A percentile compares a stretch with the other conserved stretches of the same genome.
phyloP scores from a whole-genome alignment of 2,329 filamentous ascomycete genomes.

The Fusarium oxysporum region DNA sequence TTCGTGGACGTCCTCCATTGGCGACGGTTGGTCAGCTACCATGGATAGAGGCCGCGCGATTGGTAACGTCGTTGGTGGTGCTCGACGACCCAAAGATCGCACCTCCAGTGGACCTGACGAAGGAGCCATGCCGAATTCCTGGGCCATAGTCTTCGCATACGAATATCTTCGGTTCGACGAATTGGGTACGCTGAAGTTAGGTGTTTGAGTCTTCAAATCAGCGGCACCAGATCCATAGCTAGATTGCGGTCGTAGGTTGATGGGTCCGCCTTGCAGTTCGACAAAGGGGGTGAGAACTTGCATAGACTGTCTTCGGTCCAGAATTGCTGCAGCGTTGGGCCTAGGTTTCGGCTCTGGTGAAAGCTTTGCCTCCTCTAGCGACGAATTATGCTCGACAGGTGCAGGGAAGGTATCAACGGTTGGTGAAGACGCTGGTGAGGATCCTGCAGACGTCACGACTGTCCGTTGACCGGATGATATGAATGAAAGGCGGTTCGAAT shows the following conservation, averaged over 20 bases:
- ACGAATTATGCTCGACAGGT: constrained; percentile 34
- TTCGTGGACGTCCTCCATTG: constrained; percentile 44
- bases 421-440: constrained; percentile 68
- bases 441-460: constrained; percentile 66
- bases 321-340: constrained; percentile 65
- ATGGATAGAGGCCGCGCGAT: constrained; percentile 65
- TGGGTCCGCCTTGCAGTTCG: constrained; percentile 51
- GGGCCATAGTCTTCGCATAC: constrained; percentile 47
- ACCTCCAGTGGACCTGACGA: constrained; percentile 34
- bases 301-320: constrained; percentile 64
- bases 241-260: constrained; percentile 40
- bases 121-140: constrained; percentile 28
- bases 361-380: constrained; percentile 39
- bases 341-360: constrained; percentile 55
- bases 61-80: constrained; percentile 58
- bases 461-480: constrained; percentile 72
- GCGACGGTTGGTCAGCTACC: constrained; percentile 65
- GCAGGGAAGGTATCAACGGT: constrained; percentile 61
- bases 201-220: constrained; percentile 47
- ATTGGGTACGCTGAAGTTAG: constrained; percentile 67
- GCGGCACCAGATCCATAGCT: constrained; percentile 27
- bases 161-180: constrained; percentile 60
- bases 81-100: constrained; percentile 37
- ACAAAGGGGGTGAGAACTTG: constrained; percentile 59
- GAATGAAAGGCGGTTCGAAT: constrained; percentile 67